Conservation (phyloP, 1,284 basidiomycete species). For the Puccinia coronata region DNA sequence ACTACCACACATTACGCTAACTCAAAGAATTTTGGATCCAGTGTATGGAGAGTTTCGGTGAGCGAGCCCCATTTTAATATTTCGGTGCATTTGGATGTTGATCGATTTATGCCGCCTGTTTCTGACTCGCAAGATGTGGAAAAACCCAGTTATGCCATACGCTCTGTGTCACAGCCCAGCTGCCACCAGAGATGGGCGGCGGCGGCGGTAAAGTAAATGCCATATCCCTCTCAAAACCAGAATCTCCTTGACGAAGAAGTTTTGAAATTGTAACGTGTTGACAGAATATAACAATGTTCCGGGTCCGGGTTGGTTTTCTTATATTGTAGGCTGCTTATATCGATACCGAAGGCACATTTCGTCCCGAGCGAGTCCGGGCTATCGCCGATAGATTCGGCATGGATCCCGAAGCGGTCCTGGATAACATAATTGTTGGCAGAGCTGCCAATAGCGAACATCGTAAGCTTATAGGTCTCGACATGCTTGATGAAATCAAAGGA, state of each 20-base stretch:
- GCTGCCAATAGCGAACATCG: slow-evolving; percentile 21
- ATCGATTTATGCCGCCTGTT: slow-evolving; percentile 70
- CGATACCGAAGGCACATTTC: slow-evolving; percentile 89
- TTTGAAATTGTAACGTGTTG: background rate
- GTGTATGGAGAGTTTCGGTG: slow-evolving; percentile 47
- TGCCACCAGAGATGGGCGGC: slow-evolving; percentile 84
- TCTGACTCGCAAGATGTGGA: slow-evolving; percentile 66
- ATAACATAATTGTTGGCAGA: slow-evolving; percentile 71
- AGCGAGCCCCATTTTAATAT: background rate
- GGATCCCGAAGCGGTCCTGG: slow-evolving; percentile 78
- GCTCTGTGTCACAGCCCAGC: slow-evolving; percentile 81
- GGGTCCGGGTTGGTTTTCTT: background rate
- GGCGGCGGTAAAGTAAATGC: slow-evolving; percentile 74
- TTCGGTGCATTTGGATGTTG: slow-evolving; percentile 26
- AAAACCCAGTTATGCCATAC: slow-evolving; percentile 92
- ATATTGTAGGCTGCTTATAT: slow-evolving; percentile 83
- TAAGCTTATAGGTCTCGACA: background rate
- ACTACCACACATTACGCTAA: background rate
- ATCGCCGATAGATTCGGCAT: slow-evolving; percentile 90
- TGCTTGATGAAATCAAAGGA: background rate
- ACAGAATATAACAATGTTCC: background rate
- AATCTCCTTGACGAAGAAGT: background rate
- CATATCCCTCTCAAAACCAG: background rate
- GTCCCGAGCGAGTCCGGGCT: slow-evolving; percentile 81
- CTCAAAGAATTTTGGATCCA: background rate